Percentiles rank a stretch among this genome's conserved stretches.
These are phyloP conservation scores for Lactarius psammicola DNA, from an alignment of 768 basidiomycete species.

Conservation along the genomic window DNA sequence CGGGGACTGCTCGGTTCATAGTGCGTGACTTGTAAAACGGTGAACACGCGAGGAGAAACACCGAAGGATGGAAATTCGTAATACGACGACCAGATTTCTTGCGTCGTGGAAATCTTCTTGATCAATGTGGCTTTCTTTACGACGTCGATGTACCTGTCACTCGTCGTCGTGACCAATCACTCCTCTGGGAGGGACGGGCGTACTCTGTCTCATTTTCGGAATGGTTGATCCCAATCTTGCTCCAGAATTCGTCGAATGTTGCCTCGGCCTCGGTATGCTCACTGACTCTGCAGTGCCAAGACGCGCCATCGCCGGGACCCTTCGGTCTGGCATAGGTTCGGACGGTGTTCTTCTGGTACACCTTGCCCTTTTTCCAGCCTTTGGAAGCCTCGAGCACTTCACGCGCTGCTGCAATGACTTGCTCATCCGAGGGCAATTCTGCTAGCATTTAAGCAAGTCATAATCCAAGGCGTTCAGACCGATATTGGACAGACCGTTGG, in stretches of 20 bases:
- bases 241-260: conserved; percentile 74
- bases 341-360: conserved; percentile 52
- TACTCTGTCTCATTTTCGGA: conserved; percentile 68
- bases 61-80: conserved; percentile 67
- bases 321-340: conserved; percentile 56
- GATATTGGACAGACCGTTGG: conserved; percentile 36
- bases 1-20: conserved; percentile 50
- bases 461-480: background rate
- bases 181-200: conserved; percentile 27
- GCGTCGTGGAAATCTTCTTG: conserved; percentile 60
- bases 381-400: conserved; percentile 55
- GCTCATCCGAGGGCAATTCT: conserved; percentile 65
- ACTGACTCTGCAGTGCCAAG: conserved; percentile 70
- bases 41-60: conserved; percentile 72
- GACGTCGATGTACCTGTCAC: conserved; percentile 58
- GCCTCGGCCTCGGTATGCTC: conserved; percentile 63
- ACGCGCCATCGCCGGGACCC: conserved; percentile 51
- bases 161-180: background rate
- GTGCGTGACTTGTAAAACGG: conserved; percentile 64
- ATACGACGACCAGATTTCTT: conserved; percentile 67
- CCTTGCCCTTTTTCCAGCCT: conserved; percentile 69
- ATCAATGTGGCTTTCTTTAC: conserved; percentile 63
- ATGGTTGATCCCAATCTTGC: conserved; percentile 62
- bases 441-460: background rate
- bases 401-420: conserved; percentile 51